Evolutionary conservation across 2,329 filamentous ascomycete species (phyloP).

Genomic region (Cryphonectria nitschkei): DNA sequence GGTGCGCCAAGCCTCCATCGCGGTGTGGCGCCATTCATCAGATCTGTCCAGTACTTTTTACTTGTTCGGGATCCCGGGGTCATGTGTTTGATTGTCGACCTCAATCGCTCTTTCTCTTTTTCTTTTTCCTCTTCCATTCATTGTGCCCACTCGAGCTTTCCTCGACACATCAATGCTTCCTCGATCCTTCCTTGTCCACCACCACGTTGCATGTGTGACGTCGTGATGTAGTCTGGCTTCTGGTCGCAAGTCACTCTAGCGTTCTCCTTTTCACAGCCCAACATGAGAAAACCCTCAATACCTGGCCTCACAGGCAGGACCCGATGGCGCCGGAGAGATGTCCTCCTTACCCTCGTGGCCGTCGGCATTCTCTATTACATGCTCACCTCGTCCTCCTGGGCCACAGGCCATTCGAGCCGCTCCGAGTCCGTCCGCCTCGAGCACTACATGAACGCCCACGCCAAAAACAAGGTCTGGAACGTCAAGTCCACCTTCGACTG

Average conservation of each 20-base stretch:
- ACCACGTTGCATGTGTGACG: neutral
- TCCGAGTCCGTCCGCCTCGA: conserved; percentile 32
- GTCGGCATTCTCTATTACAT: conserved; percentile 26
- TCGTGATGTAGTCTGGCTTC: neutral
- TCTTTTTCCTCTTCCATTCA: neutral
- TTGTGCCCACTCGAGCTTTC: neutral
- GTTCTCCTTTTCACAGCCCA: neutral
- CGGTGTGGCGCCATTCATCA: neutral
- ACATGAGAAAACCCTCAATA: conserved; percentile 7
- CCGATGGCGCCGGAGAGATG: conserved; percentile 15
- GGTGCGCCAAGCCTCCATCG: neutral
- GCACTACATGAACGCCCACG: conserved; percentile 39
- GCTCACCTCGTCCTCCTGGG: conserved; percentile 10
- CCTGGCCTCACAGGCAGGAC: conserved; percentile 13
- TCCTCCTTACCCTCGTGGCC: conserved; percentile 16
- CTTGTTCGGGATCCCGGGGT: neutral
- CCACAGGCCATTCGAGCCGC: neutral
- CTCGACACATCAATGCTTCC: neutral
- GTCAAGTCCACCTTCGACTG: conserved; percentile 44
- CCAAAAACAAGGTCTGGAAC: conserved; percentile 18
- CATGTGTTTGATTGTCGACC: neutral
- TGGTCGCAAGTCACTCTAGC: neutral
- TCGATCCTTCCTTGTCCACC: too few species aligned
- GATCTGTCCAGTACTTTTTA: too few species aligned
- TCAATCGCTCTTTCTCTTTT: neutral